Evolutionary conservation across 257 asterid genomes (phyloP).

Genomic region (Nicotiana tomentosiformis): DNA sequence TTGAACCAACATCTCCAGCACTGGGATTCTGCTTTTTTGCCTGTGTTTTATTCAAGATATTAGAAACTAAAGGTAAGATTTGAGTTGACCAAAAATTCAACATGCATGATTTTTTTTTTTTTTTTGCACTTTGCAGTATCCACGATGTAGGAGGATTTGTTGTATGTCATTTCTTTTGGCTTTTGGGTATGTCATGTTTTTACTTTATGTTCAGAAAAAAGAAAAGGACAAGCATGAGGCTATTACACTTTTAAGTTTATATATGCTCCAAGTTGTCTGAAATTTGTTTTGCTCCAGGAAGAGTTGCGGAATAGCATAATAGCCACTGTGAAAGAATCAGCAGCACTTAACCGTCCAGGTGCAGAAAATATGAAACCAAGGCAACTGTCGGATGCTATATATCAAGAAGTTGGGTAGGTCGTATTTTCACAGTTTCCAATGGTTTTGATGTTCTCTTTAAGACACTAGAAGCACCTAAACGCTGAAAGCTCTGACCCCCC

Average conservation of each 20-base stretch:
- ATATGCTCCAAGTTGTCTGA: neutral
- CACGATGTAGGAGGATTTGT: neutral
- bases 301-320: conserved; percentile 56
- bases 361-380: conserved; percentile 82
- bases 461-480: neutral
- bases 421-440: neutral
- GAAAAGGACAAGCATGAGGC: neutral
- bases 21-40: no score
- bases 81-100: no score
- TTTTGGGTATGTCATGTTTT: neutral
- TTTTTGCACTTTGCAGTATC: neutral
- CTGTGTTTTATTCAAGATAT: no score
- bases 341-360: conserved; percentile 66
- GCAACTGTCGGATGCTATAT: conserved; percentile 94
- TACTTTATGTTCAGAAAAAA: neutral
- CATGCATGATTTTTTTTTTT: no score
- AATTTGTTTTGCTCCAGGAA: conserved; percentile 33
- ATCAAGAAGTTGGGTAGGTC: conserved; percentile 84
- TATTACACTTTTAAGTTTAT: neutral
- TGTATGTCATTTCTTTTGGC: neutral
- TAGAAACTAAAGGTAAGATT: no score
- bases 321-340: conserved; percentile 68
- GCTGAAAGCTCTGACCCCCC: neutral
- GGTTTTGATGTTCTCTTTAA: neutral
- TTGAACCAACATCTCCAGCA: no score